Conservation (phyloP, 495 filamentous ascomycete genomes). For the Aspergillus sparsus region DNA sequence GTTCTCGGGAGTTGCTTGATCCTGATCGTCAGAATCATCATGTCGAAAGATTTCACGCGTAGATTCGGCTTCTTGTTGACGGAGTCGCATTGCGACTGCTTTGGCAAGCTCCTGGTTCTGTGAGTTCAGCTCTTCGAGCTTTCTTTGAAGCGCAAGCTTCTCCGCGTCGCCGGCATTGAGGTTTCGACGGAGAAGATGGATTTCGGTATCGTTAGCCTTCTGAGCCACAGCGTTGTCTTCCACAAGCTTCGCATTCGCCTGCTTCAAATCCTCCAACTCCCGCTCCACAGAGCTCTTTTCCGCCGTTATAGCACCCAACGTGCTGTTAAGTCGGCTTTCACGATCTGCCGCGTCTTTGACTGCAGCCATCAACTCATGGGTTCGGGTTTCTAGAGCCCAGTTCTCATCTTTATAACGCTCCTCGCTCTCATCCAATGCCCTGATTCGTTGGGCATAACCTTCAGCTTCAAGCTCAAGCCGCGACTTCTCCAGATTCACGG, state of each 20-base stretch:
- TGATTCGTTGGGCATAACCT: conserved; percentile 73
- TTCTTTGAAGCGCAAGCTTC: conserved; percentile 69
- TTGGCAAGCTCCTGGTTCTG: conserved; percentile 89
- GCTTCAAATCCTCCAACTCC: conserved; percentile 85
- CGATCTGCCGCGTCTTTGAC: conserved; percentile 72
- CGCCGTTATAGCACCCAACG: conserved; percentile 62
- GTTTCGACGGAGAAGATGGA: conserved; percentile 74
- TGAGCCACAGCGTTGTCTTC: conserved; percentile 75
- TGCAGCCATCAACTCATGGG: conserved; percentile 74
- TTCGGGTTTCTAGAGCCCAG: conserved; percentile 88
- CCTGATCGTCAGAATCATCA: conserved; percentile 62
- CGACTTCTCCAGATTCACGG: conserved; percentile 69
- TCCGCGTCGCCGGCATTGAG: conserved; percentile 75
- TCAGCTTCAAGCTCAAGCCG: conserved; percentile 80
- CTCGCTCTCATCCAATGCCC: conserved; percentile 86
- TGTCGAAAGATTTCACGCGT: conserved; percentile 58
- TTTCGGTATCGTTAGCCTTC: conserved; percentile 86
- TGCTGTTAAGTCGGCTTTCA: conserved; percentile 75
- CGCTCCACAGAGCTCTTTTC: conserved; percentile 78
- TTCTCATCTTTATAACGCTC: conserved; percentile 96
- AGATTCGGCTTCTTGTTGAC: conserved; percentile 63
- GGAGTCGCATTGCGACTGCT: conserved; percentile 70
- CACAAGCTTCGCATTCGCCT: conserved; percentile 69
- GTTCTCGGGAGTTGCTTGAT: conserved; percentile 78
- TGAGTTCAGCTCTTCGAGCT: conserved; percentile 78